Conservation (phyloP, 176 grass and related monocot species). For the Alopecurus myosuroides region DNA sequence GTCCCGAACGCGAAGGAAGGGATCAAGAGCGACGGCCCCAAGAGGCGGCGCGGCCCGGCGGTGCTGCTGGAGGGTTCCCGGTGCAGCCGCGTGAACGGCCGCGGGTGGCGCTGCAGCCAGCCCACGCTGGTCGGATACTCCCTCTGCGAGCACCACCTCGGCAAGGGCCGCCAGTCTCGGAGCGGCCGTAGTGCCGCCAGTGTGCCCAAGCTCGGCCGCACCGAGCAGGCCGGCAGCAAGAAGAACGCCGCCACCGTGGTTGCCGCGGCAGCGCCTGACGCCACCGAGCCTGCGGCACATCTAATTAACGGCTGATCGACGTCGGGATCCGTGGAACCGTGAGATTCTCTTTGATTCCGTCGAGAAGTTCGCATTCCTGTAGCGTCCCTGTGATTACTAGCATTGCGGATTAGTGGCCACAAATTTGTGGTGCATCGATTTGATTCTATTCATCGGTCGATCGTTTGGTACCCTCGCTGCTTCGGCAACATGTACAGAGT, state of each 20-base stretch:
- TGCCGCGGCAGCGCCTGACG: neutral
- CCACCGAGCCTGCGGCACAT: neutral
- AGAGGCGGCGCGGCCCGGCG: conserved; percentile 35
- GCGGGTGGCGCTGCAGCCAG: conserved; percentile 95
- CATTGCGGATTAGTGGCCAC: neutral
- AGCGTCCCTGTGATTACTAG: neutral
- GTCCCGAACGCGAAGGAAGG: neutral
- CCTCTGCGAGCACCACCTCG: conserved; percentile 91
- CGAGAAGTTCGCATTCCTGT: neutral
- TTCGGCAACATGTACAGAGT: neutral
- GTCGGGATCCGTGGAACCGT: neutral
- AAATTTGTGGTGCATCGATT: neutral
- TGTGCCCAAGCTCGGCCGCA: conserved; percentile 42
- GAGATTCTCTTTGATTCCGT: conserved; percentile 14
- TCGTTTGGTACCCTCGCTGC: neutral
- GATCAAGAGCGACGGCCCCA: conserved; percentile 5
- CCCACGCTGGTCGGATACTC: conserved; percentile 80
- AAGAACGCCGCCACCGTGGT: neutral
- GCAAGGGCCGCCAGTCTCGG: conserved; percentile 67
- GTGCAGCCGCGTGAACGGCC: conserved; percentile 93
- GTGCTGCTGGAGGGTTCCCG: conserved; percentile 69
- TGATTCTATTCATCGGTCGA: too few relatives aligned
- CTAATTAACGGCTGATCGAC: neutral
- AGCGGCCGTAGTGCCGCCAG: neutral
- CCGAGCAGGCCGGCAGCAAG: neutral